Percentiles rank a stretch among this genome's conserved stretches.
Evolutionary conservation across 805 yeast genomes (phyloP).

Genomic region (Spathaspora girioi): DNA sequence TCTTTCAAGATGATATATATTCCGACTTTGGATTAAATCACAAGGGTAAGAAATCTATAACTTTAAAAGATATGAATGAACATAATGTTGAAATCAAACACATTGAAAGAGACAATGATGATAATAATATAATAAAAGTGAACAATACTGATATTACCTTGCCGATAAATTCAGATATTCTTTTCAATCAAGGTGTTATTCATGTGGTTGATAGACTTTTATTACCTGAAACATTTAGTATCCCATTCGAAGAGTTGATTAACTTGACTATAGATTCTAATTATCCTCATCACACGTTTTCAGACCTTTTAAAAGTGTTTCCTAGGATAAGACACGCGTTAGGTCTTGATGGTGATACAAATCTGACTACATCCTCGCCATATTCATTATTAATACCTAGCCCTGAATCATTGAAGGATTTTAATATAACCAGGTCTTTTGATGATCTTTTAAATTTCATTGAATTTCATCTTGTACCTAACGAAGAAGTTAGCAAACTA

Average conservation of each 20-base stretch:
- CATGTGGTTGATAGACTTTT: conserved; percentile 60
- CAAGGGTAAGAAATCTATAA: conserved; percentile 9
- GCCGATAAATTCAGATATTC: conserved; percentile 54
- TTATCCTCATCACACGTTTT: conserved; percentile 27
- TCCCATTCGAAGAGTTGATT: conserved; percentile 56
- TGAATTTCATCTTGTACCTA: conserved; percentile 66
- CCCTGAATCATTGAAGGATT: conserved; percentile 48
- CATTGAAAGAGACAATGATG: conserved; percentile 14
- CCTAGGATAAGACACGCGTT: conserved; percentile 43
- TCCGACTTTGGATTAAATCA: conserved; percentile 47
- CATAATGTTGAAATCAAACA: conserved; percentile 21
- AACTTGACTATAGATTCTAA: conserved; percentile 44
- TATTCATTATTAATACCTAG: conserved; percentile 74
- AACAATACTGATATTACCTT: conserved; percentile 31
- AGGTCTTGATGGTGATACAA: conserved; percentile 17
- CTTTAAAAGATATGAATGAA: conserved; percentile 23
- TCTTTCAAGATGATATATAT: conserved; percentile 64
- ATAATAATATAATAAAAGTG: conserved; percentile 21
- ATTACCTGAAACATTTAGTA: conserved; percentile 53
- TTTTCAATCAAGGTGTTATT: conserved; percentile 81
- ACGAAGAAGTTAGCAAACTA: conserved; percentile 44
- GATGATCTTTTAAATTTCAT: conserved; percentile 51
- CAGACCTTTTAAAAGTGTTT: conserved; percentile 43
- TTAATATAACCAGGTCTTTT: conserved; percentile 44
- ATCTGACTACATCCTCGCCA: conserved; percentile 10